Percentiles rank a stretch among this genome's conserved stretches.
Evolutionary conservation across 2,329 filamentous ascomycete species (phyloP).

Genomic region (Sordariomycetes sp.): DNA sequence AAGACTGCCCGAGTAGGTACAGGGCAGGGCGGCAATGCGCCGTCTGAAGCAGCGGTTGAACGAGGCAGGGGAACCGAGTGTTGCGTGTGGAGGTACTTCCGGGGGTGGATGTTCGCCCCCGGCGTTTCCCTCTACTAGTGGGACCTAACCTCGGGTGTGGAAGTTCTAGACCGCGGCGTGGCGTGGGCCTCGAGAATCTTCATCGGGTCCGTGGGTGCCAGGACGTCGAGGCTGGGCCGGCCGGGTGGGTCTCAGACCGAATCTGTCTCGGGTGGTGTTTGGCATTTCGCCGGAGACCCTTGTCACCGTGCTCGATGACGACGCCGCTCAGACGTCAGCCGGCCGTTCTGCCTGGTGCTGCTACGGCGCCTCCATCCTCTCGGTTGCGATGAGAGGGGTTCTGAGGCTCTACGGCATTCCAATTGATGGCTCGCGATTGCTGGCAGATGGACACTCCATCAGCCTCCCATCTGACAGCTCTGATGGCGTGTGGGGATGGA

Average conservation of each 20-base stretch:
- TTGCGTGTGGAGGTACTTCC: not conserved
- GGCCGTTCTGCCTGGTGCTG: not conserved
- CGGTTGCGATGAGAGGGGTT: not conserved
- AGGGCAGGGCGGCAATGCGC: not conserved
- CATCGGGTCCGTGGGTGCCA: not conserved
- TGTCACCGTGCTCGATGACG: slow-evolving; percentile 10
- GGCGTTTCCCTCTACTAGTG: not conserved
- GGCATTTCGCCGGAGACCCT: slow-evolving; percentile 10
- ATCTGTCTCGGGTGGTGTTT: slow-evolving; percentile 40
- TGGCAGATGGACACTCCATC: not conserved
- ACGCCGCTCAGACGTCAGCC: slow-evolving; percentile 1
- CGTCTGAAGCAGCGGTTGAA: slow-evolving; percentile 4
- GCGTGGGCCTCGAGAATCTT: not conserved
- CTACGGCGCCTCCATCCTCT: not conserved
- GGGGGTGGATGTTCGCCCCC: not conserved
- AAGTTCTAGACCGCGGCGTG: not conserved
- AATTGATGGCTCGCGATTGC: not conserved
- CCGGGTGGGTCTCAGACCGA: slow-evolving; percentile 27
- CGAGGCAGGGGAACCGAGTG: slow-evolving; percentile 3
- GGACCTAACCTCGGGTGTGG: not conserved
- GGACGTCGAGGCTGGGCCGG: not conserved
- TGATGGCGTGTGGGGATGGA: not conserved
- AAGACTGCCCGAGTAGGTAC: not conserved
- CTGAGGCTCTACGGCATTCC: not conserved
- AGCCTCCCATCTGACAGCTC: not conserved